These are phyloP conservation scores for Nakaseomyces nivariensis DNA, from an alignment of 1,139 yeast species.

Conservation along the genomic window DNA sequence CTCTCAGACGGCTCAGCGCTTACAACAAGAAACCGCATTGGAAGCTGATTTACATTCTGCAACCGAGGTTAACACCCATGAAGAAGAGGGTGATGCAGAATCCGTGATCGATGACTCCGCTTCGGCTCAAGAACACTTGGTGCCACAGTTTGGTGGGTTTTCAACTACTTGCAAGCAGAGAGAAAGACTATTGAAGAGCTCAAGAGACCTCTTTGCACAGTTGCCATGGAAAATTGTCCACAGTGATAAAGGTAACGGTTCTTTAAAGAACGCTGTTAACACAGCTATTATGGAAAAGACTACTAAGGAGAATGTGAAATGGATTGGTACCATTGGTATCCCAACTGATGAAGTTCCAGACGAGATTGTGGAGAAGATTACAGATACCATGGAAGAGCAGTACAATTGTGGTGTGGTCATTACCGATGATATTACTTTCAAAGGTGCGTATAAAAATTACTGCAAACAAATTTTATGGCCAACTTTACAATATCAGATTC, in stretches of 20 bases:
- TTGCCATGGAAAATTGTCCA: conserved; percentile 66
- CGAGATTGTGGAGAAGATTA: conserved; percentile 41
- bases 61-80: not conserved
- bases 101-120: conserved; percentile 6
- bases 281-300: conserved; percentile 41
- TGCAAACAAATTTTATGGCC: conserved; percentile 95
- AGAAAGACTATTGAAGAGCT: conserved; percentile 36
- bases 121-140: conserved; percentile 7
- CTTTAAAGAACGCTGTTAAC: conserved; percentile 69
- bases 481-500: conserved; percentile 85
- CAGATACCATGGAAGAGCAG: conserved; percentile 35
- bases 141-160: conserved; percentile 66
- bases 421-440: conserved; percentile 63
- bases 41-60: not conserved
- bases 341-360: conserved; percentile 71
- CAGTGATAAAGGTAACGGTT: conserved; percentile 76
- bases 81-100: conserved; percentile 8
- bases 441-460: conserved; percentile 78
- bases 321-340: conserved; percentile 86
- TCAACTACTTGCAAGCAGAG: conserved; percentile 36
- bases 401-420: conserved; percentile 55
- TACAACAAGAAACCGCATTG: conserved; percentile 4
- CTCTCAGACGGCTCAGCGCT: conserved; percentile 9
- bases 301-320: conserved; percentile 40
- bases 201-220: conserved; percentile 48